A percentile compares a stretch with the other conserved stretches of the same genome.
Conservation (phyloP, 78 protist species). For the Mantamonas sphyraenae region DNA sequence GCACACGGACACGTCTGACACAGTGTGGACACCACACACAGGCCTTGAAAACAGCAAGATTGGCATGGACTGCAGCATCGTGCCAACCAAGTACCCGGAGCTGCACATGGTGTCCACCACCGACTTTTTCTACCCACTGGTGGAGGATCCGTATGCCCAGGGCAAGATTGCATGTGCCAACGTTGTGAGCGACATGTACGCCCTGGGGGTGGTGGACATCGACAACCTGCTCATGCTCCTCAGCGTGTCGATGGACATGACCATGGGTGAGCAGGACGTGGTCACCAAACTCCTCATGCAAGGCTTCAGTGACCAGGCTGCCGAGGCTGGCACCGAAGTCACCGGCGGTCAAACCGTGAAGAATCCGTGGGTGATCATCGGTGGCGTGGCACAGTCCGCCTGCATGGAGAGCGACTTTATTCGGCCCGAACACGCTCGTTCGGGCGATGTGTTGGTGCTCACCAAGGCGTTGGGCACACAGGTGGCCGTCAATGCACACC, state of each 20-base stretch:
- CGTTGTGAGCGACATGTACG: conserved; percentile 74
- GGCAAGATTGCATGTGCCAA: conserved; percentile 83
- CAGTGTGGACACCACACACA: not conserved
- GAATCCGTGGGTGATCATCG: conserved; percentile 70
- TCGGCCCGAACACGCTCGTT: conserved; percentile 41
- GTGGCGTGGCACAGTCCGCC: conserved; percentile 80
- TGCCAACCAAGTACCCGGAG: conserved; percentile 30
- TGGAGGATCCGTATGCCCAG: conserved; percentile 78
- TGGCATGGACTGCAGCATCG: conserved; percentile 55
- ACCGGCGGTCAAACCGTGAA: conserved; percentile 80
- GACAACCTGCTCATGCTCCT: conserved; percentile 82
- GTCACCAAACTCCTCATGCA: conserved; percentile 39
- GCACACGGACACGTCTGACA: too few relatives aligned
- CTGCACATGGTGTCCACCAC: conserved; percentile 63
- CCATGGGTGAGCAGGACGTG: conserved; percentile 29
- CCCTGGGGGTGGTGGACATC: conserved; percentile 58
- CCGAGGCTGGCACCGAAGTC: conserved; percentile 22
- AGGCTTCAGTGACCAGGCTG: conserved; percentile 53
- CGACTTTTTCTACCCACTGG: conserved; percentile 83
- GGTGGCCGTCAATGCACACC: conserved; percentile 74
- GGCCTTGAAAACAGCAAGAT: conserved; percentile 30
- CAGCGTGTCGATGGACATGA: conserved; percentile 58
- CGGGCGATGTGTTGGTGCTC: conserved; percentile 76
- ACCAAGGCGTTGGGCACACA: conserved; percentile 87
- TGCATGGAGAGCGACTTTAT: conserved; percentile 34